These are phyloP conservation scores for Colletotrichum acutatum DNA, from an alignment of 2,329 filamentous ascomycete genomes.

Conservation along the genomic window DNA sequence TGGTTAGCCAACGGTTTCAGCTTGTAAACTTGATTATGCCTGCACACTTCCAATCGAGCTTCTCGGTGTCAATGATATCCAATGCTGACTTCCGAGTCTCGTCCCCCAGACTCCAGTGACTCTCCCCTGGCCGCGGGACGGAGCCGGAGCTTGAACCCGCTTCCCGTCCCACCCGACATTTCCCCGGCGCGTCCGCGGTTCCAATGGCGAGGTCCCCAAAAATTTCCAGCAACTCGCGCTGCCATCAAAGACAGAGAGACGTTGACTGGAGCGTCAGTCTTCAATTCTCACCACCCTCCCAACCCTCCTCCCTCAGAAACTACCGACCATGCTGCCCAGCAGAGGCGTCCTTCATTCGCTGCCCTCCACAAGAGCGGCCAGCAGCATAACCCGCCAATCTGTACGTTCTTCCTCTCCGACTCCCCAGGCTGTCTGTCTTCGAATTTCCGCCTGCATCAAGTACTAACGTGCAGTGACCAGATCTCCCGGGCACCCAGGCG, in stretches of 20 bases:
- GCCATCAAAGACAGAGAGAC: not conserved
- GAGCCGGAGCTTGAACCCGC: conserved; percentile 29
- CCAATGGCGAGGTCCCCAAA: conserved; percentile 37
- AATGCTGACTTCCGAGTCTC: conserved; percentile 1
- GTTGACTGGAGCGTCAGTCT: conserved; percentile 3
- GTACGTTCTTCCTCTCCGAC: conserved; percentile 39
- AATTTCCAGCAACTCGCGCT: conserved; percentile 40
- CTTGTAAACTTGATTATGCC: not conserved
- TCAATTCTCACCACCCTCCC: conserved; percentile 33
- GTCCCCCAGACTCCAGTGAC: not conserved
- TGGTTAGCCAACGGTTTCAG: too few species aligned
- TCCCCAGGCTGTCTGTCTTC: not conserved
- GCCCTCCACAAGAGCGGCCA: conserved; percentile 45
- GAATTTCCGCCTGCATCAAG: not conserved
- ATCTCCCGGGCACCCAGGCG: conserved; percentile 41
- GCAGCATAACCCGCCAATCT: conserved; percentile 40
- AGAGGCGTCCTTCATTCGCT: conserved; percentile 55
- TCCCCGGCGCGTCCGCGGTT: conserved; percentile 43
- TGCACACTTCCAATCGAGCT: not conserved
- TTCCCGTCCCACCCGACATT: conserved; percentile 45
- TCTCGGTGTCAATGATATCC: not conserved
- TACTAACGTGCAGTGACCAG: conserved; percentile 22
- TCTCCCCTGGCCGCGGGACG: not conserved
- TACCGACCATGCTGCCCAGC: conserved; percentile 55
- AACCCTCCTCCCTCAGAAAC: conserved; percentile 26